phyloP scores from a whole-genome alignment of 495 filamentous ascomycete genomes.

The Daldinia loculata region DNA sequence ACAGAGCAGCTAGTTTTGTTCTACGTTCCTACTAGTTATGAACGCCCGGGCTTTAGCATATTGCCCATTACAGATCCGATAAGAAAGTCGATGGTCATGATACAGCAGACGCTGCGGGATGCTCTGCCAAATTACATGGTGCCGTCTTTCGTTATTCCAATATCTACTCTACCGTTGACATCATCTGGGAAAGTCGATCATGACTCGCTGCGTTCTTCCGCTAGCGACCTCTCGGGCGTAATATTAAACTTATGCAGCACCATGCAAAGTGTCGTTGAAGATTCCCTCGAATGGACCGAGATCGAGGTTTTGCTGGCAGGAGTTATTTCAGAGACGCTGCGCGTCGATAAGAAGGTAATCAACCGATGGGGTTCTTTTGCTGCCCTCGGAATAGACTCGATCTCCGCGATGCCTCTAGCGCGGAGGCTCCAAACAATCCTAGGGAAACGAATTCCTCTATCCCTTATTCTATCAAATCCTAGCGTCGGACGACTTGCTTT shows the following conservation, averaged over 20 bases:
- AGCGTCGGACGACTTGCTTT: constrained; percentile 65
- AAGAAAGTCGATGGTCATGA: constrained; percentile 6
- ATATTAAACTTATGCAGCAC: constrained; percentile 29
- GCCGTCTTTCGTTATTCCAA: constrained; percentile 71
- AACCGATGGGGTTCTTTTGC: constrained; percentile 57
- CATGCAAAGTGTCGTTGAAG: constrained; percentile 37
- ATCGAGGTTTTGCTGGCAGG: constrained; percentile 61
- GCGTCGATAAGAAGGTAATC: constrained; percentile 63
- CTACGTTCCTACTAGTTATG: constrained; percentile 56
- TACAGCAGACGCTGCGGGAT: constrained; percentile 28
- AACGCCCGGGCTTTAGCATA: constrained; percentile 33
- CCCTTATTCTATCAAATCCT: constrained; percentile 68
- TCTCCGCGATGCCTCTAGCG: constrained; percentile 77
- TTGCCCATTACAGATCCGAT: constrained; percentile 38
- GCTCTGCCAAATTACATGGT: constrained; percentile 72
- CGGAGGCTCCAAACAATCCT: constrained; percentile 56
- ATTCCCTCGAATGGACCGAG: constrained; percentile 58
- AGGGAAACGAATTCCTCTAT: constrained; percentile 62
- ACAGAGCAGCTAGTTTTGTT: constrained; percentile 65
- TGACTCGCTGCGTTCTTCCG: constrained; percentile 48
- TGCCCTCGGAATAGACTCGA: constrained; percentile 76
- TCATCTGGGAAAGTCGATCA: constrained; percentile 70
- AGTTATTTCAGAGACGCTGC: constrained; percentile 54
- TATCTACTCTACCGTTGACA: constrained; percentile 70
- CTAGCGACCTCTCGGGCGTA: constrained; percentile 29